Evolutionary conservation across 768 basidiomycete genomes (phyloP).

Genomic region (Stropharia rugosoannulata): DNA sequence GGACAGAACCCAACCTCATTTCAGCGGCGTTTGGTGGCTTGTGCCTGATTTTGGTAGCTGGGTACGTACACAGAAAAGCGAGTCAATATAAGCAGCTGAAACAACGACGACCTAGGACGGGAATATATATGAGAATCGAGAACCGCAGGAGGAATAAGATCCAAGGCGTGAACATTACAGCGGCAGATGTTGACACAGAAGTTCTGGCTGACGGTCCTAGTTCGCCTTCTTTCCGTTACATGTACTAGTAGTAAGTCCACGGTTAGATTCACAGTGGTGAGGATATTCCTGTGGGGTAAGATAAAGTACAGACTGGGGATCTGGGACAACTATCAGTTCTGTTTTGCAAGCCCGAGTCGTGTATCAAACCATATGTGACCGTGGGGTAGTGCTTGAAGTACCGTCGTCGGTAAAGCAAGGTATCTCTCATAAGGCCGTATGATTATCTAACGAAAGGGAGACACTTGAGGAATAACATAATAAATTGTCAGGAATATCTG

Average conservation of each 20-base stretch:
- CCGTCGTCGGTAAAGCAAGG: background rate
- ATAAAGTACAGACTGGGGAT: background rate
- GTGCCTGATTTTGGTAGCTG: conserved; percentile 41
- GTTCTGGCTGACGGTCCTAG: conserved; percentile 39
- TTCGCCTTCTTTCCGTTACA: conserved; percentile 44
- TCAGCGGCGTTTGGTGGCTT: conserved; percentile 46
- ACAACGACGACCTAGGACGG: conserved; percentile 26
- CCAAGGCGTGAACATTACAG: conserved; percentile 39
- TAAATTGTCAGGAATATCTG: conserved; percentile 28
- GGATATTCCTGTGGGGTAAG: background rate
- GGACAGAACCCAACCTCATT: conserved; percentile 1
- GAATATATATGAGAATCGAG: conserved; percentile 49
- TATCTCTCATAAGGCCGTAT: background rate
- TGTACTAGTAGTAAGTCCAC: conserved; percentile 32
- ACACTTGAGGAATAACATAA: conserved; percentile 30
- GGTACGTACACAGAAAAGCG: conserved; percentile 20
- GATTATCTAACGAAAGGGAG: conserved; percentile 36
- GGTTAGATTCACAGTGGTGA: background rate
- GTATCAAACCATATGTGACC: conserved; percentile 13
- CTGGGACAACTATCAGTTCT: conserved; percentile 10
- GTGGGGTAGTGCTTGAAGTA: conserved; percentile 1
- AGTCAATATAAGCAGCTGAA: background rate
- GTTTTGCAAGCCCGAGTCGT: conserved; percentile 10
- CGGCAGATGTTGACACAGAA: conserved; percentile 45
- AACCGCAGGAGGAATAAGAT: conserved; percentile 42